Conservation (phyloP, 352 stramenopile genomes). For the Globisporangium echinulatum region DNA sequence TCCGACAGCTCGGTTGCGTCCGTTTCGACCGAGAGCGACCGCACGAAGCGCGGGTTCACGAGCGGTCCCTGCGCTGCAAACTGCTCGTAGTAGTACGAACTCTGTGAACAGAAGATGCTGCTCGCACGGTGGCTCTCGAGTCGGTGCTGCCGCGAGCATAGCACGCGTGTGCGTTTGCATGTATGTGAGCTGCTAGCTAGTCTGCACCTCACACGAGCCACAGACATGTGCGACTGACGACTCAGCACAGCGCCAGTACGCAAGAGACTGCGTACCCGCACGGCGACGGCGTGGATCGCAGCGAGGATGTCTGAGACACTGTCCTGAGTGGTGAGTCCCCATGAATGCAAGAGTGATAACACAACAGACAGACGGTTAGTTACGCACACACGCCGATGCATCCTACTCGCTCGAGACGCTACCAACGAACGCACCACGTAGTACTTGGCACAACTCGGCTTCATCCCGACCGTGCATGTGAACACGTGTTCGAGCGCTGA, state of each 20-base stretch:
- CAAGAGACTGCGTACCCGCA: constrained; percentile 24
- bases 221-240: no score
- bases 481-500: constrained; percentile 54
- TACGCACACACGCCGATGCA: not conserved
- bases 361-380: not conserved
- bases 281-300: constrained; percentile 40
- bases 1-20: constrained; percentile 11
- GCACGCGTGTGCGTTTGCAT: not conserved
- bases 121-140: constrained; percentile 12
- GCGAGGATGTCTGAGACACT: constrained; percentile 45
- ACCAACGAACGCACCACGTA: constrained; percentile 72
- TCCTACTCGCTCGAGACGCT: no score
- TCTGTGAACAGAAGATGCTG: constrained; percentile 4
- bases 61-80: constrained; percentile 16
- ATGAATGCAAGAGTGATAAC: not conserved
- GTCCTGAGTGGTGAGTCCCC: constrained; percentile 23
- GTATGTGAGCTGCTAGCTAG: not conserved
- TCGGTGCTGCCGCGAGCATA: constrained; percentile 10
- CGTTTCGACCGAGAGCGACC: constrained; percentile 17
- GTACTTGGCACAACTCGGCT: constrained; percentile 93
- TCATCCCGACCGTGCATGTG: constrained; percentile 96
- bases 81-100: constrained; percentile 11
- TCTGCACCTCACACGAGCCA: no score
- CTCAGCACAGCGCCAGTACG: not conserved
- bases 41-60: constrained; percentile 18